Conservation (phyloP, 2,329 filamentous ascomycete species). For the Beauveria medogensis region DNA sequence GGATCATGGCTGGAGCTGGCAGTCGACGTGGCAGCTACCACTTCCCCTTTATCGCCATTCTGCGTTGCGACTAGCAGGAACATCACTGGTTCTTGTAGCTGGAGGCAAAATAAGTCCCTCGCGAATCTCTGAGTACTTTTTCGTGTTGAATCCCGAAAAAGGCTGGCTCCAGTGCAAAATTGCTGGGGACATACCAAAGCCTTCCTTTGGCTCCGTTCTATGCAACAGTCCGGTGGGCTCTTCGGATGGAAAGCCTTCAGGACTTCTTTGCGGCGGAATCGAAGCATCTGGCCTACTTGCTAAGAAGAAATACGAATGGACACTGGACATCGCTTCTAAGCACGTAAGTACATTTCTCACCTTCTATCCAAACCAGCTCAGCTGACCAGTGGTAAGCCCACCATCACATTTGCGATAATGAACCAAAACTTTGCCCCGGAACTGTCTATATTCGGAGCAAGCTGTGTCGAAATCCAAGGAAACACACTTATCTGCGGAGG, state of each 20-base stretch:
- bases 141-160: conserved; percentile 40
- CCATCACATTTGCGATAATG: not conserved
- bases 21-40: conserved; percentile 56
- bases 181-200: conserved; percentile 25
- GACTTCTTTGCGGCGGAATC: conserved; percentile 68
- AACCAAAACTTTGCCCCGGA: not conserved
- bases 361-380: not conserved
- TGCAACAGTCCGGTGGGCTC: conserved; percentile 17
- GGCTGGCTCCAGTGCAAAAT: conserved; percentile 41
- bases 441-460: conserved; percentile 27
- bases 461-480: conserved; percentile 17
- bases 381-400: not conserved
- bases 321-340: conserved; percentile 32
- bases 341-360: conserved; percentile 24
- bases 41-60: conserved; percentile 69
- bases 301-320: conserved; percentile 59
- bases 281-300: conserved; percentile 53
- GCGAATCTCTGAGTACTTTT: conserved; percentile 40
- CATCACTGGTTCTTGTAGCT: conserved; percentile 47
- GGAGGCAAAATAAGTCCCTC: conserved; percentile 51
- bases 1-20: conserved; percentile 46
- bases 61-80: conserved; percentile 42
- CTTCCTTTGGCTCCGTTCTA: conserved; percentile 37
- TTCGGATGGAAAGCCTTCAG: conserved; percentile 33
- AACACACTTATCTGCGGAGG: conserved; percentile 25